phyloP scores from a whole-genome alignment of 2,329 filamentous ascomycete species.

The Leptoxyphium fumago region DNA sequence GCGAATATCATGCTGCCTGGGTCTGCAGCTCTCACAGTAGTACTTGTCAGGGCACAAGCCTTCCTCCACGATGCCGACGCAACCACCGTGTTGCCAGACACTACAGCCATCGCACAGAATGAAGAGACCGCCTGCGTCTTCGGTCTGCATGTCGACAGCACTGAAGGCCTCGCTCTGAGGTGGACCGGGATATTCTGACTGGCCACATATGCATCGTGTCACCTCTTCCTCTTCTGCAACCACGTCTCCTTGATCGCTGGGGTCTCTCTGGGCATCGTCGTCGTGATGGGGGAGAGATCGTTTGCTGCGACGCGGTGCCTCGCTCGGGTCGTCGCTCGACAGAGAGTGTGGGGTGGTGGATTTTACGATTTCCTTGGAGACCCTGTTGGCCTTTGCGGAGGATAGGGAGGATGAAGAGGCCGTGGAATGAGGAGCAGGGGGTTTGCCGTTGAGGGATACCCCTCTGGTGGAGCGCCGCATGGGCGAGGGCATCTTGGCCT shows the following conservation, averaged over 20 bases:
- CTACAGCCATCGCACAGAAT: conserved; percentile 97
- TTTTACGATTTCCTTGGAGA: conserved; percentile 58
- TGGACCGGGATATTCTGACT: conserved; percentile 84
- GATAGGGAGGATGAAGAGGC: conserved; percentile 58
- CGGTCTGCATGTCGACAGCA: conserved; percentile 43
- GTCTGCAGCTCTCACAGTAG: conserved; percentile 89
- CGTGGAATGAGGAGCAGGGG: conserved; percentile 55
- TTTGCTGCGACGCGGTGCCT: conserved; percentile 64
- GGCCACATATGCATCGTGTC: conserved; percentile 87
- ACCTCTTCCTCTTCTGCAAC: conserved; percentile 71
- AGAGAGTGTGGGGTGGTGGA: conserved; percentile 60
- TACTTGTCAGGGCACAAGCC: conserved; percentile 89
- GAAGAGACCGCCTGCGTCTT: conserved; percentile 87
- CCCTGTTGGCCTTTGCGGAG: conserved; percentile 47
- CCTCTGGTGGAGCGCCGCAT: conserved; percentile 73
- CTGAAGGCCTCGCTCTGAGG: conserved; percentile 39
- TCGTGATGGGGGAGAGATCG: conserved; percentile 59
- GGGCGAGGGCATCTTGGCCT: conserved; percentile 14
- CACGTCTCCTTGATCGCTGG: conserved; percentile 30
- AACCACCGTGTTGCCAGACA: conserved; percentile 97
- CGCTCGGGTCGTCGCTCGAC: conserved; percentile 52
- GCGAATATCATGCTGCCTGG: conserved; percentile 76
- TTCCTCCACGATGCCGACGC: conserved; percentile 92
- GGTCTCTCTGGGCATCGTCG: conserved; percentile 26
- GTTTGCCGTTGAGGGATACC: conserved; percentile 54